These are phyloP conservation scores for Fusarium subtropicale DNA, from an alignment of 2,329 filamentous ascomycete species.

Conservation along the genomic window DNA sequence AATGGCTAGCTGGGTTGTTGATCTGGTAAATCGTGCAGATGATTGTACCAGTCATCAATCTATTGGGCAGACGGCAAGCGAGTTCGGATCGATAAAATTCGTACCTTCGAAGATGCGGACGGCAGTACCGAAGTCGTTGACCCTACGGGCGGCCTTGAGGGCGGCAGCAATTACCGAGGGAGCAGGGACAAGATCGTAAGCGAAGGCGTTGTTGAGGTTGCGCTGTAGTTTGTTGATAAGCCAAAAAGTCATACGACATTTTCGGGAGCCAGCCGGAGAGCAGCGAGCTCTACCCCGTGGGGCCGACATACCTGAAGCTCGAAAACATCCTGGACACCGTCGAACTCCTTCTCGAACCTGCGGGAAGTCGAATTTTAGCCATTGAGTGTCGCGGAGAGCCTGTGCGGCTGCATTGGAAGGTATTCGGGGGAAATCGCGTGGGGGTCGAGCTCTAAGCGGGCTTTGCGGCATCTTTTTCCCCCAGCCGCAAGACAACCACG, in stretches of 20 bases:
- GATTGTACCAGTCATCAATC: constrained; percentile 15
- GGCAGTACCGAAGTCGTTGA: constrained; percentile 98
- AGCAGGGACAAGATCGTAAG: constrained; percentile 98
- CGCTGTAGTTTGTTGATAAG: constrained; percentile 62
- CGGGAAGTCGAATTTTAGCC: constrained; percentile 45
- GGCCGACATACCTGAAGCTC: constrained; percentile 86
- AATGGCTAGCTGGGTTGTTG: constrained; percentile 14
- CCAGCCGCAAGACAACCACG: constrained; percentile 20
- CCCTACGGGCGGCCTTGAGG: constrained; percentile 90
- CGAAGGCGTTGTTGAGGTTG: constrained; percentile 99
- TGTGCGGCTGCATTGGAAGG: constrained; percentile 43
- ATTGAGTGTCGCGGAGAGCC: constrained; percentile 42
- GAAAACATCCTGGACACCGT: constrained; percentile 96
- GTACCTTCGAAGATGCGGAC: constrained; percentile 98
- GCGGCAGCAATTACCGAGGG: constrained; percentile 91
- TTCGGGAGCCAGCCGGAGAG: constrained; percentile 39
- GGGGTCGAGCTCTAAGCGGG: constrained; percentile 39
- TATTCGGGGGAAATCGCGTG: constrained; percentile 47
- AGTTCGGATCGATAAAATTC: constrained; percentile 48
- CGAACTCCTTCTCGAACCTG: constrained; percentile 99
- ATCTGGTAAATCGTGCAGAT: constrained; percentile 11
- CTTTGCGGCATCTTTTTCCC: constrained; percentile 47
- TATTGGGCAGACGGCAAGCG: constrained; percentile 26
- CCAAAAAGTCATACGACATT: constrained; percentile 50
- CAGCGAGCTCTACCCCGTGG: constrained; percentile 39